These are phyloP conservation scores for Thalassiosira mediterranea DNA, from an alignment of 352 stramenopile genomes.

Conservation along the genomic window DNA sequence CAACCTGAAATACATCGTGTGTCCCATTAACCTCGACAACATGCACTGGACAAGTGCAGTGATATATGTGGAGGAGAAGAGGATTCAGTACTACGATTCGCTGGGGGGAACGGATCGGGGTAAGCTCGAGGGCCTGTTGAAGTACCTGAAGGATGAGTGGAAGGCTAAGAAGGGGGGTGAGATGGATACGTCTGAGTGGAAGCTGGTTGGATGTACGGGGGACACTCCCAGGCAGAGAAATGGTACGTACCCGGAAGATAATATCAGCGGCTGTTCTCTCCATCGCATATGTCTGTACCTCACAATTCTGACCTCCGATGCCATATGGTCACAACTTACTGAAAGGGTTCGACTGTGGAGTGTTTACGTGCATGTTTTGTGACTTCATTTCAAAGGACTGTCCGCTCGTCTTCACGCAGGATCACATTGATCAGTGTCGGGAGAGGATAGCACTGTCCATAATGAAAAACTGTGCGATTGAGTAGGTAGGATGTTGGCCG, in stretches of 20 bases:
- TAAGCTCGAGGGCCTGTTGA: conserved; percentile 55
- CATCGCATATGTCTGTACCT: background rate
- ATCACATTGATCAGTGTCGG: conserved; percentile 77
- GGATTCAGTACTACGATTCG: conserved; percentile 69
- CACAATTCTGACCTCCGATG: background rate
- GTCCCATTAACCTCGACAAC: conserved; percentile 64
- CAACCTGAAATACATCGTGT: conserved; percentile 64
- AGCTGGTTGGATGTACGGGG: conserved; percentile 59
- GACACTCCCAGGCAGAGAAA: conserved; percentile 67
- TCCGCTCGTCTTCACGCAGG: conserved; percentile 73
- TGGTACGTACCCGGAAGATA: conserved; percentile 47
- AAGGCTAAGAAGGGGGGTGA: conserved; percentile 49
- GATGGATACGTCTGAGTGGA: conserved; percentile 68
- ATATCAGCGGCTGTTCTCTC: background rate
- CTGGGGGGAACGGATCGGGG: conserved; percentile 33
- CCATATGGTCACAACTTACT: conserved; percentile 1
- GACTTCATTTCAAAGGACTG: conserved; percentile 63
- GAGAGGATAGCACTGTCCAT: conserved; percentile 83
- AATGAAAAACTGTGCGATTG: conserved; percentile 78
- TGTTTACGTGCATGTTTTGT: conserved; percentile 67
- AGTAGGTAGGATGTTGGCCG: conserved; percentile 46
- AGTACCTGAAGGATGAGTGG: conserved; percentile 67
- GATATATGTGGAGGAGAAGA: conserved; percentile 63
- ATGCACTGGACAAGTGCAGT: conserved; percentile 63
- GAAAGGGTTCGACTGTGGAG: conserved; percentile 76